phyloP scores from a whole-genome alignment of 2,329 filamentous ascomycete genomes.

The Hypoxylon sp. region DNA sequence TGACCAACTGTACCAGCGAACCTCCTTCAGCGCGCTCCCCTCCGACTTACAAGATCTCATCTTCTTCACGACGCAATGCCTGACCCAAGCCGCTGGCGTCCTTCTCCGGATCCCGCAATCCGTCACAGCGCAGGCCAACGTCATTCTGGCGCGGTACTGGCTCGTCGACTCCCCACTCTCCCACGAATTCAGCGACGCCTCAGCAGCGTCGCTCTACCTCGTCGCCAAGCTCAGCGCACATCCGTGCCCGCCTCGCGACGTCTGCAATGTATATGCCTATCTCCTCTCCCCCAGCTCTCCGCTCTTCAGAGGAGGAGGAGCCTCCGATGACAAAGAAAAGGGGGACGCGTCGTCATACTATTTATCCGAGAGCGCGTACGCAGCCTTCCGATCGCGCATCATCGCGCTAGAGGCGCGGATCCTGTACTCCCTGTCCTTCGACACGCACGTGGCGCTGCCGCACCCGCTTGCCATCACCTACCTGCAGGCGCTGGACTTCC shows the following conservation, averaged over 20 bases:
- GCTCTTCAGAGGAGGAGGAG: conserved; percentile 59
- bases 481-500: conserved; percentile 85
- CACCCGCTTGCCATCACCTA: conserved; percentile 92
- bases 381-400: conserved; percentile 73
- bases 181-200: conserved; percentile 78
- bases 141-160: conserved; percentile 87
- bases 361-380: conserved; percentile 81
- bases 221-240: conserved; percentile 85
- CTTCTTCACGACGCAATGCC: conserved; percentile 78
- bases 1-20: conserved; percentile 74
- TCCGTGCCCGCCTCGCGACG: conserved; percentile 81
- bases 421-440: conserved; percentile 81
- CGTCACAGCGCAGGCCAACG: conserved; percentile 86
- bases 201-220: conserved; percentile 85
- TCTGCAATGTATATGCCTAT: conserved; percentile 89
- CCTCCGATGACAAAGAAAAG: conserved; percentile 21
- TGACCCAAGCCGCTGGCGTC: conserved; percentile 84
- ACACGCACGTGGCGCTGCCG: conserved; percentile 87
- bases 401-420: conserved; percentile 83
- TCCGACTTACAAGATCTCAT: conserved; percentile 79
- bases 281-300: conserved; percentile 75
- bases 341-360: conserved; percentile 71
- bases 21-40: conserved; percentile 72
- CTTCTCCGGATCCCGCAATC: conserved; percentile 88
- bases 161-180: conserved; percentile 69